Evolutionary conservation across 2,329 filamentous ascomycete genomes (phyloP).

Genomic region (Calonectria pseudoreteaudii): DNA sequence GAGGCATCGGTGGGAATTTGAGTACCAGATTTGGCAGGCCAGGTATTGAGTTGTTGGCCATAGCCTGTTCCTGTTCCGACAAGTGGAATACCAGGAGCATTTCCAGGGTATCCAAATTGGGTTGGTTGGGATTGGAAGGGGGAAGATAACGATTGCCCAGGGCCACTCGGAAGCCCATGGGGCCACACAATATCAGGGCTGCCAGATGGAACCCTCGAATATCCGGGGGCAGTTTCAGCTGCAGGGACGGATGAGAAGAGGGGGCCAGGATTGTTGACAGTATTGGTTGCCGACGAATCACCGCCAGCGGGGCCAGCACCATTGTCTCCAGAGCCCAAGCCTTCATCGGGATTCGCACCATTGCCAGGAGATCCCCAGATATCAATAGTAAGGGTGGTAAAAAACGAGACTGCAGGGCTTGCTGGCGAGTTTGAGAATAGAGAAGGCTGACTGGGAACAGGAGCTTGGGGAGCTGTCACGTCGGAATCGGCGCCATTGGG

Average conservation of each 20-base stretch:
- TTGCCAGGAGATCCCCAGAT: slow-evolving; percentile 44
- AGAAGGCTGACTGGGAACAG: slow-evolving; percentile 45
- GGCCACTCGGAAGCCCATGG: slow-evolving; percentile 21
- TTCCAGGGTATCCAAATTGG: slow-evolving; percentile 25
- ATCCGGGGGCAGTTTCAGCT: slow-evolving; percentile 36
- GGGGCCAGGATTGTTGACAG: slow-evolving; percentile 17
- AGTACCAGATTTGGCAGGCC: slow-evolving; percentile 32
- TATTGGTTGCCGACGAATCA: background rate
- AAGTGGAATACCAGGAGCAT: slow-evolving; percentile 22
- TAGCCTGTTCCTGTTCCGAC: slow-evolving; percentile 19
- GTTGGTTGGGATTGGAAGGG: slow-evolving; percentile 30
- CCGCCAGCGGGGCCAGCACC: background rate
- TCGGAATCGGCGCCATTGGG: slow-evolving; percentile 33
- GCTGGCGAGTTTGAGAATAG: slow-evolving; percentile 24
- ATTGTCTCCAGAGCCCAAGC: background rate
- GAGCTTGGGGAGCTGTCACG: slow-evolving; percentile 35
- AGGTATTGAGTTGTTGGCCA: slow-evolving; percentile 33
- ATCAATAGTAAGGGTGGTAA: slow-evolving; percentile 52
- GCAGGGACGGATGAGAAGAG: slow-evolving; percentile 27
- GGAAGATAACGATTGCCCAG: slow-evolving; percentile 25
- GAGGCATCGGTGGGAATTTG: slow-evolving; percentile 27
- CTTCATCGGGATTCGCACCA: slow-evolving; percentile 19
- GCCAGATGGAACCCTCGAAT: slow-evolving; percentile 25
- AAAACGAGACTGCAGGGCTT: slow-evolving; percentile 40
- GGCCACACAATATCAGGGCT: slow-evolving; percentile 33